Evolutionary conservation across 202 grass and related monocot species (phyloP), one percentile per base, ranked within the genome.

Genomic region (Zizania palustris): DNA sequence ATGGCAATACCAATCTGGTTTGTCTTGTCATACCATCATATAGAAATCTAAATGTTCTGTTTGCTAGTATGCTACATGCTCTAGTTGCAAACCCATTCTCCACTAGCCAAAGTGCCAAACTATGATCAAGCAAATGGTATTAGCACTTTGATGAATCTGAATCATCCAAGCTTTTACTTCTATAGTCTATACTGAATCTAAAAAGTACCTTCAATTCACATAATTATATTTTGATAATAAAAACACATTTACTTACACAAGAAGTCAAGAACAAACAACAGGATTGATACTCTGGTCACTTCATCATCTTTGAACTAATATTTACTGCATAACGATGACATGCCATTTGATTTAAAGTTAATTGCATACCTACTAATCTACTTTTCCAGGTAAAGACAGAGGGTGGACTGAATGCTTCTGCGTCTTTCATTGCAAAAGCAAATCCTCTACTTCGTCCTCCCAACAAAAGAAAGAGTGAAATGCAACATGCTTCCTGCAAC

Each of bases 391-490:
- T 94, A 55, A 95, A 90, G 71, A 92, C 91, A 51, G 91, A 92
- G 63, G 95, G 91, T 82, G 87, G 77, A 6, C 45, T 98, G 45
- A 98, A 94, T 90, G 96, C 96, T 74, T 98, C 91, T 2, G 96
- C 90, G 72, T 98, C 96, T 57, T 98, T 98, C 75, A 93, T 98
- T 66, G 89, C 89, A 68, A 98, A 98, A 95, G 91, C 96, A 58
- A 92, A 92, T 80, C 91, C 96, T 83, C 77, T 98, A 77, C 92
- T 85, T 77, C 89, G 89, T 60, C 53, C 87, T 75, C 91, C 96
- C 64, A 91, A 82, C 76, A 95, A 95, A 85, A 95, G 91, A 83
- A 95, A 98, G 87, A 98, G 96, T 88, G 91, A 98, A 85, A 63
- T 98, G 61, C 92, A 98, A 84, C 95, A 98, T 84, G 96, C 96